A percentile compares a stretch with the other conserved stretches of the same genome.
phyloP scores from a whole-genome alignment of 352 stramenopile genomes.

The Blastocystis sp. region DNA sequence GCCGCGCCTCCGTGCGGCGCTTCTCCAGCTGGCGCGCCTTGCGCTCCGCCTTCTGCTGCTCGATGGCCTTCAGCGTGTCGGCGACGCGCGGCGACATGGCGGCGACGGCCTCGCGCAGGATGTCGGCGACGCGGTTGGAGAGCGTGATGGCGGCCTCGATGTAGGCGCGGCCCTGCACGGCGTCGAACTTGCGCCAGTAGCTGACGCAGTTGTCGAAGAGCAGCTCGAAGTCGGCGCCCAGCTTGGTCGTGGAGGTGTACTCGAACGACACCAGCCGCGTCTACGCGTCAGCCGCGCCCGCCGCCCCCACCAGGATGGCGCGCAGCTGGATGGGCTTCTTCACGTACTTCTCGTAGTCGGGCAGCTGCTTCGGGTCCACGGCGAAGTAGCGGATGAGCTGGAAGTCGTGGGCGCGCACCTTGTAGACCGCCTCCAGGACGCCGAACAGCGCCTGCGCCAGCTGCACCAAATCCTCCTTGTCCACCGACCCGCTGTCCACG shows the following conservation, averaged over 20 bases:
- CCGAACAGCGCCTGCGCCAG: neutral
- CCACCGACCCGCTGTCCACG: conserved; percentile 9
- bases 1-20: conserved; percentile 7
- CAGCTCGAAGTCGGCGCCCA: conserved; percentile 32
- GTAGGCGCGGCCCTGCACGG: conserved; percentile 11
- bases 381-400: conserved; percentile 64
- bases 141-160: conserved; percentile 22
- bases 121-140: neutral
- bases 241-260: neutral
- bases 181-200: conserved; percentile 25
- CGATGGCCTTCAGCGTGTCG: neutral
- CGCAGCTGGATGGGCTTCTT: conserved; percentile 50
- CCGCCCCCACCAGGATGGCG: conserved; percentile 14
- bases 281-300: neutral
- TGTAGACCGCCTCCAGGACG: conserved; percentile 54
- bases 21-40: conserved; percentile 18
- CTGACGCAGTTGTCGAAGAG: conserved; percentile 62
- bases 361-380: conserved; percentile 12
- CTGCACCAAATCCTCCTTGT: conserved; percentile 14
- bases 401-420: neutral
- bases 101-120: neutral
- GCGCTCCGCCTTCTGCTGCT: conserved; percentile 11
- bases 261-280: conserved; percentile 11
- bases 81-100: neutral
- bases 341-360: conserved; percentile 53